These are phyloP conservation scores for Erodium texanum DNA, from an alignment of 441 rosid species.

Conservation along the genomic window DNA sequence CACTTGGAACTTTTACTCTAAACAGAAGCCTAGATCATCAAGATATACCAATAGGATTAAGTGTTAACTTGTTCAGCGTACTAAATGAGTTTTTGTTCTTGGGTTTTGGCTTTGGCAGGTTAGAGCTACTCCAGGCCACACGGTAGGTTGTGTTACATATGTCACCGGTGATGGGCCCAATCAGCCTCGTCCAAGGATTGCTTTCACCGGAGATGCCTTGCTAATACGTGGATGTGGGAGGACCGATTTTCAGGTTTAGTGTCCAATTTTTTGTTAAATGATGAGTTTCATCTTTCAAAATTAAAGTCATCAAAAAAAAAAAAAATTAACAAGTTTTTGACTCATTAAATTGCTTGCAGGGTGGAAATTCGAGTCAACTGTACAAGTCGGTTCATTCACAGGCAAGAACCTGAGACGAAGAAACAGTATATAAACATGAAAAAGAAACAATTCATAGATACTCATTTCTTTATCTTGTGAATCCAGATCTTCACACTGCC, in stretches of 20 bases:
- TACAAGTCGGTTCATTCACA: conserved; percentile 88
- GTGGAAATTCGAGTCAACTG: conserved; percentile 73
- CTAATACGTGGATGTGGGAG: conserved; percentile 93
- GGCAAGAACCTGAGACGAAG: conserved; percentile 34
- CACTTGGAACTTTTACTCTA: background rate
- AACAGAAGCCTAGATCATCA: background rate
- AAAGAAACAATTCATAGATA: background rate
- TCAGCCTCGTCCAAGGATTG: conserved; percentile 88
- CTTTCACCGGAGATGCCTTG: conserved; percentile 82
- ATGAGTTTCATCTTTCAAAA: background rate
- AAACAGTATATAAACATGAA: too few relatives aligned
- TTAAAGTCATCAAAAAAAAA: background rate
- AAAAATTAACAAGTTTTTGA: background rate
- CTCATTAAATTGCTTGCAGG: conserved; percentile 34
- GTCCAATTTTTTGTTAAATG: conserved; percentile 9
- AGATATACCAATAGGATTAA: background rate
- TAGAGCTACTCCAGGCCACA: conserved; percentile 93
- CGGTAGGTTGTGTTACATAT: conserved; percentile 83
- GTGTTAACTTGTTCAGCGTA: background rate
- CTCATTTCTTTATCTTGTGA: conserved; percentile 9
- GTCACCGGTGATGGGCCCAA: conserved; percentile 66
- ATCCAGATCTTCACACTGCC: conserved; percentile 75
- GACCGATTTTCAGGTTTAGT: conserved; percentile 83
- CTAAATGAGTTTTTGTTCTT: background rate
- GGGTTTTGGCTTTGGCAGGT: conserved; percentile 31